Percentiles rank a stretch among this genome's conserved stretches.
These are phyloP conservation scores for Botrytis fabae DNA, from an alignment of 2,329 filamentous ascomycete genomes.

Conservation along the genomic window DNA sequence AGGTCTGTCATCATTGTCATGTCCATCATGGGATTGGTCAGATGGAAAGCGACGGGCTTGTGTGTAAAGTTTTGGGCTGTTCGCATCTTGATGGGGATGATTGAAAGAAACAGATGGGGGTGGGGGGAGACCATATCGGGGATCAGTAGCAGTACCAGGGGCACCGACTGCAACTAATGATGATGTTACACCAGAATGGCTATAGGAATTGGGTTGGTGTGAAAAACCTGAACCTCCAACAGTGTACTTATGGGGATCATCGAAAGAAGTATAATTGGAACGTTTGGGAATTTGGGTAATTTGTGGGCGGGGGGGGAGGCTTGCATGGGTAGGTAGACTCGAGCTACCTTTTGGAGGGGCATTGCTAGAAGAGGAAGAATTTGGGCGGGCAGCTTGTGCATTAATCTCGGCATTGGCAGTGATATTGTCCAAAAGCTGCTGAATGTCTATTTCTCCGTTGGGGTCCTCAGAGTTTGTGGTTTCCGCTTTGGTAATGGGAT, in stretches of 20 bases:
- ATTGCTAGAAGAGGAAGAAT: conserved; percentile 31
- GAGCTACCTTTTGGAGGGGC: conserved; percentile 32
- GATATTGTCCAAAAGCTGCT: conserved; percentile 43
- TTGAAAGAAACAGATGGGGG: conserved; percentile 40
- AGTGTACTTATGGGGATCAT: conserved; percentile 41
- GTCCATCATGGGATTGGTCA: conserved; percentile 33
- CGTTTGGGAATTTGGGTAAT: conserved; percentile 33
- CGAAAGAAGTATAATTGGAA: conserved; percentile 30
- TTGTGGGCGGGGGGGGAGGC: conserved; percentile 42
- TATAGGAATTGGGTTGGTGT: conserved; percentile 36
- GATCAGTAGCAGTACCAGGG: conserved; percentile 41
- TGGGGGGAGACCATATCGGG: conserved; percentile 40
- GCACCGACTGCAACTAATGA: conserved; percentile 40
- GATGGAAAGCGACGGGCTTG: conserved; percentile 32
- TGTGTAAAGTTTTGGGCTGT: conserved; percentile 32
- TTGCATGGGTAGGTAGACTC: conserved; percentile 40
- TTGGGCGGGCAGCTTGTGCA: conserved; percentile 32
- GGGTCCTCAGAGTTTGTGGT: conserved; percentile 33
- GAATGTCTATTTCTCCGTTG: conserved; percentile 42
- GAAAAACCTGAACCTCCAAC: conserved; percentile 35
- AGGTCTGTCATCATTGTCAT: conserved; percentile 39
- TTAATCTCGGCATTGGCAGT: conserved; percentile 43
- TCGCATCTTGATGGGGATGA: conserved; percentile 29
- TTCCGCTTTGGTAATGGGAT: conserved; percentile 29
- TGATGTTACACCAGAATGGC: conserved; percentile 37